Percentiles rank a stretch among this genome's conserved stretches.
phyloP scores from a whole-genome alignment of 192 early-diverging fungal species.

The Umbelopsis sp. region DNA sequence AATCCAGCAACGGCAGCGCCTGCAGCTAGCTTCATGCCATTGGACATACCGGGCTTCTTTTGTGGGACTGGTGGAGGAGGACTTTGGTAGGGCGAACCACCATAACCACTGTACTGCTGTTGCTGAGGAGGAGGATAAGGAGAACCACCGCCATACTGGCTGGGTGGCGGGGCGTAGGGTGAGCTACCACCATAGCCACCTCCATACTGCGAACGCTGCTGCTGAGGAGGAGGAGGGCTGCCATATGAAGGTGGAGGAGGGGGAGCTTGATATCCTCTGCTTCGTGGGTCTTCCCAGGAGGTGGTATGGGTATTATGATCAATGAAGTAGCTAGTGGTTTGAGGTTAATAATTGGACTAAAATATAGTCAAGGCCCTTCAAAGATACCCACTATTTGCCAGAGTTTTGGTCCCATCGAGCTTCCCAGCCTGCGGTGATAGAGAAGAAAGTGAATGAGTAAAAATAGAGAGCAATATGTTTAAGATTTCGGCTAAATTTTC shows the following conservation, averaged over 20 bases:
- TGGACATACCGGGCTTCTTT: constrained; percentile 28
- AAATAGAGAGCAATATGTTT: not conserved
- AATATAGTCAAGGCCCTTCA: not conserved
- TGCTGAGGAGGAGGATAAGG: not conserved
- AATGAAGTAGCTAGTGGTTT: constrained; percentile 30
- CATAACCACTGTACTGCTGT: constrained; percentile 15
- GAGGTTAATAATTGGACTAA: not conserved
- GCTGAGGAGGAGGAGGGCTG: constrained; percentile 12
- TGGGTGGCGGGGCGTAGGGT: constrained; percentile 2
- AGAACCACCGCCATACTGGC: constrained; percentile 17
- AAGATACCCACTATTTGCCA: constrained; percentile 25
- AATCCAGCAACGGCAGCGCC: constrained; percentile 30
- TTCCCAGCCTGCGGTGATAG: constrained; percentile 29
- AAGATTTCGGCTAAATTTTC: too few species aligned
- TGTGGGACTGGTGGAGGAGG: constrained; percentile 25
- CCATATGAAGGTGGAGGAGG: constrained; percentile 25
- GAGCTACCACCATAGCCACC: constrained; percentile 15
- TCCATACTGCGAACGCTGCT: constrained; percentile 24
- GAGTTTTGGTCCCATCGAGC: constrained; percentile 16
- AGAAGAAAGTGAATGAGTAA: not conserved
- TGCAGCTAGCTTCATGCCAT: constrained; percentile 34
- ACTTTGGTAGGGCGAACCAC: constrained; percentile 19
- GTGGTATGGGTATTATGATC: constrained; percentile 31
- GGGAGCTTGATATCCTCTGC: not conserved
- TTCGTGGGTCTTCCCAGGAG: constrained; percentile 37